These are phyloP conservation scores for Saitozyma podzolica DNA, from an alignment of 768 basidiomycete genomes.

Conservation along the genomic window DNA sequence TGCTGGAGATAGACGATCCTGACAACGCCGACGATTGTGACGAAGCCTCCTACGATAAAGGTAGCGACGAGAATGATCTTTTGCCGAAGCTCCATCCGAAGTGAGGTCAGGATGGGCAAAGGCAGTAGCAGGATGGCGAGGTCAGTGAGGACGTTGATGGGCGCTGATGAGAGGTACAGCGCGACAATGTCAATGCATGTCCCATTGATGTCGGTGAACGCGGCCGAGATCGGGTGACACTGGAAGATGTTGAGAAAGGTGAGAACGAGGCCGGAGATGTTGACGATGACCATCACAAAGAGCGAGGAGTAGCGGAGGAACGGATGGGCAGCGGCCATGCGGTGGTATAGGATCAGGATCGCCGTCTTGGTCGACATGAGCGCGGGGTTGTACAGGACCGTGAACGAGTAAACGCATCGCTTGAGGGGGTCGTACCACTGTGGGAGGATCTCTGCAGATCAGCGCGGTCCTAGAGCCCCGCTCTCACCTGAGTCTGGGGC, in stretches of 20 bases:
- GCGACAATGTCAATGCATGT: constrained; percentile 44
- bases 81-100: constrained; percentile 46
- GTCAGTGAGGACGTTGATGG: constrained; percentile 50
- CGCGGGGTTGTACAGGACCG: constrained; percentile 46
- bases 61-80: constrained; percentile 47
- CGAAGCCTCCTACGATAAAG: constrained; percentile 48
- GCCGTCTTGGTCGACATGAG: constrained; percentile 49
- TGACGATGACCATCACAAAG: constrained; percentile 35
- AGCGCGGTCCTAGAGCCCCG: not conserved
- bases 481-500: constrained; percentile 28
- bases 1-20: constrained; percentile 47
- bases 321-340: constrained; percentile 37
- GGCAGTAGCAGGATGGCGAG: constrained; percentile 47
- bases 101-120: constrained; percentile 45
- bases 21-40: constrained; percentile 48
- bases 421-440: constrained; percentile 13
- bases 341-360: constrained; percentile 44
- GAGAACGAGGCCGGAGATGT: constrained; percentile 43
- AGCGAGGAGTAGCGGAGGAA: constrained; percentile 42
- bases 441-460: constrained; percentile 1
- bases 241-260: constrained; percentile 49
- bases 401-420: constrained; percentile 38
- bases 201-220: constrained; percentile 19
- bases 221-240: constrained; percentile 43
- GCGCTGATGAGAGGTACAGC: constrained; percentile 46